Base-by-base conservation (phyloP, 805 yeast species). In the Candida boleticola region DNA sequence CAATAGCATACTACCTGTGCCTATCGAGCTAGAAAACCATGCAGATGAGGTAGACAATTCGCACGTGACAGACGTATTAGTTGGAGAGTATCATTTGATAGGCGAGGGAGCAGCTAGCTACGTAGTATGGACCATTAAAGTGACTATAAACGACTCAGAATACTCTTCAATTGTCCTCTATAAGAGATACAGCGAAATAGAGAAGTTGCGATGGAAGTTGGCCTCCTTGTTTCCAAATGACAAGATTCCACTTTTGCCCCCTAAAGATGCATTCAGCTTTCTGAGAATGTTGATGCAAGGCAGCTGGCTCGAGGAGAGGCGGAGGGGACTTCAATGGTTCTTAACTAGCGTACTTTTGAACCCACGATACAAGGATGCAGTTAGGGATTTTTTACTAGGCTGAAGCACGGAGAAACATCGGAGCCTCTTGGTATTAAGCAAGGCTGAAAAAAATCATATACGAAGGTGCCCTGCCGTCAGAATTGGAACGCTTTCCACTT, bases 151-250 rank as follows among this genome's bases (percentile, higher is more conserved):
- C 40, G 71, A 66, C 36, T 60, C 66, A 4, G 49, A 53, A 21
- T 62, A 61, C 46, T 63, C 76, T 3, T 65, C 64, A 44, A 69
- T 84, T 16, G 56, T 63, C 35, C 52, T 79, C 3, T 75, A 79
- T 54, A 79, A 76, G 55, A 58, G 96, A 29, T 87, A 83, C 58
- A 74, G 79, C 27, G 92, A 86, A 35, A 76, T 87, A 46, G 81
- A 63, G 30, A 47, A 44, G 25, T 66, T 87, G 27, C 67, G 83
- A 20, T 32, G 36, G 3, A 46, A 51, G 19, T 25, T 79, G 13
- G 76, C 80, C 3, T 53, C 51, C 5, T 52, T 71, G n/a, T 80
- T 80, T 5, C 74, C 77, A 3, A 74, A 72, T 43, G 63, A 38
- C 36, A 63, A 64, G 0, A 58, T 80, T 1, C 82, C 82, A 2